Percentiles rank a stretch among this genome's conserved stretches.
phyloP scores from a whole-genome alignment of 2,329 filamentous ascomycete genomes.

The Pyricularia sp. region DNA sequence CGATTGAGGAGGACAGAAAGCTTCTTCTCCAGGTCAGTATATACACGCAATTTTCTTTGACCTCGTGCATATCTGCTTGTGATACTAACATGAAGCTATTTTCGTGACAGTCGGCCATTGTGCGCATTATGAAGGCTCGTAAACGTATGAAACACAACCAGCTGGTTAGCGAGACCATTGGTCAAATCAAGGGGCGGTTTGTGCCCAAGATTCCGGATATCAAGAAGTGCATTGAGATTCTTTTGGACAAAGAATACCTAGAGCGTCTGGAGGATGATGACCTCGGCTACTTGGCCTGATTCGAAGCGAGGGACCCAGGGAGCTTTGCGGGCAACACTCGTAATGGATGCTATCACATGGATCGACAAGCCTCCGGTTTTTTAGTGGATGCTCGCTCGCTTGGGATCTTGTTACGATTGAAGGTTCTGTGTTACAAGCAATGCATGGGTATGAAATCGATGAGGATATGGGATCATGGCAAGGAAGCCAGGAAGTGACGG shows the following conservation, averaged over 20 bases:
- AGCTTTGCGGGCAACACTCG: too few relatives aligned
- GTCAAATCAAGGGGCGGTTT: conserved; percentile 88
- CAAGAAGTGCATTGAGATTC: conserved; percentile 98
- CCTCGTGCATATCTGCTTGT: conserved; percentile 4
- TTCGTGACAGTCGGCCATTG: conserved; percentile 73
- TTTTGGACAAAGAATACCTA: conserved; percentile 97
- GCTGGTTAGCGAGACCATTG: conserved; percentile 90
- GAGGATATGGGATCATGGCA: not conserved
- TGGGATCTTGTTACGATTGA: not conserved
- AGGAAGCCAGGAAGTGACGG: not conserved
- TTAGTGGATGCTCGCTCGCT: not conserved
- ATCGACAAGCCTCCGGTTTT: not conserved
- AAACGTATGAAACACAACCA: conserved; percentile 98
- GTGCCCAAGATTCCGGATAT: conserved; percentile 89
- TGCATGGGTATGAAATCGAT: not conserved
- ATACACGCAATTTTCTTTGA: conserved; percentile 1
- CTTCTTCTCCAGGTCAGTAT: conserved; percentile 82
- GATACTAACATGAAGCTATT: not conserved
- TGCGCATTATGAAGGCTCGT: conserved; percentile 98
- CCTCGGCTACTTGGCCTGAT: conserved; percentile 79
- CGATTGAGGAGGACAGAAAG: conserved; percentile 96
- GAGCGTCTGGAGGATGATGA: conserved; percentile 93
- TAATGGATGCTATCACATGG: not conserved
- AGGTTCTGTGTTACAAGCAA: not conserved
- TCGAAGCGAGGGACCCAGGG: conserved; percentile 19